phyloP scores from a whole-genome alignment of 1,284 basidiomycete species.

The Anthracocystis walkeri region DNA sequence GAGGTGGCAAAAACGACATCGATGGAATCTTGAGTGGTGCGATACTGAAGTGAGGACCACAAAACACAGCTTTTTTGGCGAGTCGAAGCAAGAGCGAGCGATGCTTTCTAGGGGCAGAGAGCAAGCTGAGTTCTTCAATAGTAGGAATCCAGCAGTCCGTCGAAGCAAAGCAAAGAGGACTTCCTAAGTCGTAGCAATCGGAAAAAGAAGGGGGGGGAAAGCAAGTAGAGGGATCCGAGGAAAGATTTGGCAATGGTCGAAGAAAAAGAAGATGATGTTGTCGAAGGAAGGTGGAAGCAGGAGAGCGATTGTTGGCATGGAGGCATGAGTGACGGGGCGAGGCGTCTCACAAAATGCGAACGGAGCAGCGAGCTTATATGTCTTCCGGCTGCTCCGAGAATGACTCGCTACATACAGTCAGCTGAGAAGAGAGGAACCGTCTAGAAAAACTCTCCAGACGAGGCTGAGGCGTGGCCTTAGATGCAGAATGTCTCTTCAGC shows the following conservation, averaged over 20 bases:
- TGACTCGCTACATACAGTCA: too few relatives aligned
- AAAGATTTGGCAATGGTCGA: background rate
- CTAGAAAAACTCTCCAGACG: too few relatives aligned
- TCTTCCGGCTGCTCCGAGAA: too few relatives aligned
- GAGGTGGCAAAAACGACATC: conserved; percentile 2
- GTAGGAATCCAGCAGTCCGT: conserved; percentile 8
- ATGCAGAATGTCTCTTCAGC: too few relatives aligned
- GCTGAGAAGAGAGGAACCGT: too few relatives aligned
- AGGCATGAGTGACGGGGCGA: too few relatives aligned
- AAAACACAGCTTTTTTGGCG: background rate
- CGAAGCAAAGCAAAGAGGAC: background rate
- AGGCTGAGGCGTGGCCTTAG: too few relatives aligned
- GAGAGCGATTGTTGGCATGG: too few relatives aligned
- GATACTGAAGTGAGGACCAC: background rate
- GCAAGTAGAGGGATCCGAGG: background rate
- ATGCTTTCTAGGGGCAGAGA: conserved; percentile 4
- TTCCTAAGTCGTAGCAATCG: conserved; percentile 4
- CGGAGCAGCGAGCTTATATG: too few relatives aligned
- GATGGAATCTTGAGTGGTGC: background rate
- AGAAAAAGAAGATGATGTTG: background rate
- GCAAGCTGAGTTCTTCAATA: background rate
- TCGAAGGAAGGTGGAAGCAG: background rate
- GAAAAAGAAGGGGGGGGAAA: background rate
- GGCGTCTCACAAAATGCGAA: too few relatives aligned
- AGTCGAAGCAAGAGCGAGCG: background rate